Evolutionary conservation across 75 land plant species (phyloP).

Genomic region (Selaginella moellendorffii): DNA sequence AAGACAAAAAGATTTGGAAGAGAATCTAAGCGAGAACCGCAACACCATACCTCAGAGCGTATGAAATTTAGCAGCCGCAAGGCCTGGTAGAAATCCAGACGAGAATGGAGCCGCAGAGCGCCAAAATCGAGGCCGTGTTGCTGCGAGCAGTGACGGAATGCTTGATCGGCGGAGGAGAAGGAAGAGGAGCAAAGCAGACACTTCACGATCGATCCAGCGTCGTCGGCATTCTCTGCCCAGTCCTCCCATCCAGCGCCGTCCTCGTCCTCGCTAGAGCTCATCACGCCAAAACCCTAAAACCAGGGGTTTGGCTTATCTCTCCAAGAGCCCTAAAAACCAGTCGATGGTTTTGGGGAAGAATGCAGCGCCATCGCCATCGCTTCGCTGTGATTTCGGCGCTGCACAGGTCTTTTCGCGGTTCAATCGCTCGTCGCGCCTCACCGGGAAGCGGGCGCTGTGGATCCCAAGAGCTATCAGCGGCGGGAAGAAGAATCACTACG

Average conservation of each 20-base stretch:
- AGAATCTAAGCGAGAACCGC: neutral
- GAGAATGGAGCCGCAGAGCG: constrained; percentile 22
- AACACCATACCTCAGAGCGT: constrained; percentile 41
- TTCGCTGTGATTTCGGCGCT: neutral
- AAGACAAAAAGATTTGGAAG: neutral
- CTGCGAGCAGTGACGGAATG: constrained; percentile 47
- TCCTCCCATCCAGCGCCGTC: constrained; percentile 51
- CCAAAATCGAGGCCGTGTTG: constrained; percentile 59
- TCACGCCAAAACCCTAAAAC: too few relatives aligned
- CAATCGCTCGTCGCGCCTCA: too few relatives aligned
- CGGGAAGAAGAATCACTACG: constrained; percentile 44
- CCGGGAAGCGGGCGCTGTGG: neutral
- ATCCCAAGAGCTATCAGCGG: neutral
- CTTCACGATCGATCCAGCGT: neutral
- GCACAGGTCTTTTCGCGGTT: too few relatives aligned
- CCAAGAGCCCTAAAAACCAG: neutral
- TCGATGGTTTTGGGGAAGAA: neutral
- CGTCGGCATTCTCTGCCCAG: constrained; percentile 34
- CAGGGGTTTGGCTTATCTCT: too few relatives aligned
- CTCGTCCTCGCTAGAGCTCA: constrained; percentile 27
- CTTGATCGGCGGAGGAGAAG: constrained; percentile 22
- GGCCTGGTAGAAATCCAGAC: constrained; percentile 55
- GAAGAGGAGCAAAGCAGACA: constrained; percentile 58
- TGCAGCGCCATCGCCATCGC: neutral
- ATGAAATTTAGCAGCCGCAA: constrained; percentile 80